These are phyloP conservation scores for Berkeleyomyces rouxiae DNA, from an alignment of 2,329 filamentous ascomycete genomes.

Conservation along the genomic window DNA sequence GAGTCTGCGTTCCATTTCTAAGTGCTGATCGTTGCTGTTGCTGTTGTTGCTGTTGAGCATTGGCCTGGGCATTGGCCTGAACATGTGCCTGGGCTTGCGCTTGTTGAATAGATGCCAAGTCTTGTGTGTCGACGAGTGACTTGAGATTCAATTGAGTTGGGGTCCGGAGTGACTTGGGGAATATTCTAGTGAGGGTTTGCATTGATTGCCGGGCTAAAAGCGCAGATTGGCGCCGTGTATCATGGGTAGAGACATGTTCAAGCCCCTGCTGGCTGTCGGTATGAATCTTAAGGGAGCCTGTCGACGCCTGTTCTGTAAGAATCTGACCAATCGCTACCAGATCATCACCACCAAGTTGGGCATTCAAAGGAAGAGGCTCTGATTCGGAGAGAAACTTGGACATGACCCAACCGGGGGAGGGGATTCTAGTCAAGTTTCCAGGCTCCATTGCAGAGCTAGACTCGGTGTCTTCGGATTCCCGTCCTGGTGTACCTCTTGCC, in stretches of 20 bases:
- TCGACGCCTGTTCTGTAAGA: conserved; percentile 52
- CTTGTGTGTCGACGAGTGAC: conserved; percentile 38
- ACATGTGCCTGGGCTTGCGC: conserved; percentile 24
- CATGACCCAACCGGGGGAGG: conserved; percentile 33
- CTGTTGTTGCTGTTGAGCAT: not conserved
- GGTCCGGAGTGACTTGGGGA: conserved; percentile 29
- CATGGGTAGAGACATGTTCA: not conserved
- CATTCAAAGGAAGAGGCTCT: conserved; percentile 33
- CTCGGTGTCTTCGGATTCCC: conserved; percentile 32
- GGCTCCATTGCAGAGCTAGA: conserved; percentile 33
- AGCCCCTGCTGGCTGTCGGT: conserved; percentile 13
- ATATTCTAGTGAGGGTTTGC: conserved; percentile 29
- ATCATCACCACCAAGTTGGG: conserved; percentile 38
- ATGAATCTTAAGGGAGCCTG: conserved; percentile 28
- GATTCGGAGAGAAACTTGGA: conserved; percentile 41
- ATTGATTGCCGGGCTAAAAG: conserved; percentile 31
- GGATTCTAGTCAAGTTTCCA: conserved; percentile 30
- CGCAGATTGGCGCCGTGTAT: conserved; percentile 21
- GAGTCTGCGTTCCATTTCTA: not conserved
- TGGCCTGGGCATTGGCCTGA: conserved; percentile 19
- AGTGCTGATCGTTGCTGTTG: conserved; percentile 4
- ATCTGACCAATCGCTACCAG: conserved; percentile 52
- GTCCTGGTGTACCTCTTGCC: conserved; percentile 34
- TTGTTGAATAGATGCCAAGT: conserved; percentile 33
- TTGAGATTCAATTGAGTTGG: conserved; percentile 26